phyloP scores from a whole-genome alignment of 805 yeast genomes.

The Pichia deserticola region DNA sequence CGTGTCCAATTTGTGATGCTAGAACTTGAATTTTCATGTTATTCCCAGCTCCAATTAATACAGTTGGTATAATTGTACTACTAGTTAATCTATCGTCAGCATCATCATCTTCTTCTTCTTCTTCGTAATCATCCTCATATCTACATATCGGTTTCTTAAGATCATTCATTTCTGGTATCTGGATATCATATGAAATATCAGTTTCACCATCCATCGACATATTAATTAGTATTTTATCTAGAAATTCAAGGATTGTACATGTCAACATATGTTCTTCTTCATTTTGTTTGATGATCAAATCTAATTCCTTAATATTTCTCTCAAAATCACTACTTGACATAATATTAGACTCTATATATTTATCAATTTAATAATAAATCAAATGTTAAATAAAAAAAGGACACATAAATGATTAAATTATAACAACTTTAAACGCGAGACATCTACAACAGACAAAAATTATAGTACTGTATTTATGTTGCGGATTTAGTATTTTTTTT shows the following conservation, averaged over 20 bases:
- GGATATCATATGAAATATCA: constrained; percentile 43
- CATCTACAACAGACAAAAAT: no score
- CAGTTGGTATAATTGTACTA: constrained; percentile 17
- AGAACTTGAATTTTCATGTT: constrained; percentile 39
- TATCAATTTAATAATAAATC: no score
- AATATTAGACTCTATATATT: no score
- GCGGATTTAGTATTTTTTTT: no score
- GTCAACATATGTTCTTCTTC: constrained; percentile 11
- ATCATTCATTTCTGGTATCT: constrained; percentile 17
- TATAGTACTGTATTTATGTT: no score
- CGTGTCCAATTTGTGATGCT: constrained; percentile 42
- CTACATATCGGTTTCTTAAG: constrained; percentile 14
- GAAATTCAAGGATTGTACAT: constrained; percentile 25
- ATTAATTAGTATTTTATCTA: constrained; percentile 35
- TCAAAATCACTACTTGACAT: constrained; percentile 7
- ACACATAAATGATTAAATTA: no score
- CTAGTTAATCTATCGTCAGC: constrained; percentile 26
- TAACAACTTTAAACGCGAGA: no score
- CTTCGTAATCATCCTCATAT: constrained; percentile 3
- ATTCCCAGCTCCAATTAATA: constrained; percentile 40
- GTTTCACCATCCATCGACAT: constrained; percentile 37
- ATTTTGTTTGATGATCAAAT: constrained; percentile 3
- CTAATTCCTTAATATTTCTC: constrained; percentile 9
- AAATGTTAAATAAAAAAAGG: no score
- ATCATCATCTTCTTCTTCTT: constrained; percentile 12